Base-by-base conservation (phyloP, 129 eudicot species). In the carrot (Daucus carota) region DNA sequence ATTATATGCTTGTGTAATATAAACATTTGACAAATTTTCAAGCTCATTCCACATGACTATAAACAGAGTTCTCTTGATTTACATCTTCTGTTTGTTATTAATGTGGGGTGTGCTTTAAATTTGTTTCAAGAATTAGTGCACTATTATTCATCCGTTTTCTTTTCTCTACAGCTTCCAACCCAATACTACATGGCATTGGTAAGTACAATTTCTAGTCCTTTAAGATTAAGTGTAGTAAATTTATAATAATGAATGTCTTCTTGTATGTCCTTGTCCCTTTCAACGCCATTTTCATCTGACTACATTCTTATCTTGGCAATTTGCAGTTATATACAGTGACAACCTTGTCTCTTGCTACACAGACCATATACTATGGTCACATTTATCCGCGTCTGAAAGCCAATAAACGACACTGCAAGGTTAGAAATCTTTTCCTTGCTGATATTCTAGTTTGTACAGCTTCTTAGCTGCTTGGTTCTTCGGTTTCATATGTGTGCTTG, bases 131-230 rank as follows among this genome's bases (percentile, higher is more conserved):
- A 42, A 38, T 52, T 59, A 42, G 6, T 76, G 70, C 73, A 17
- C 57, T 24, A 41, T 80, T 38, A 80, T 74, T 68, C 42, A 82
- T 76, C 4, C 59, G 81, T 80, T 70, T 15, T 28, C 83, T 72
- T 82, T 33, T 52, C n/a, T 45, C 48, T 79, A 84, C 97, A 91
- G 97, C 92, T 91, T 80, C 93, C 97, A 46, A 91, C 97, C 40
- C 97, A 91, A 47, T 83, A 78, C 48, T 91, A 91, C 73, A 83
- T 41, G 77, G 97, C 97, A 80, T 26, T 91, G 87, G 97, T 92
- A 87, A 83, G 89, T 78, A 48, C 24, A 26, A 40, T 62, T 16
- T 52, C 48, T 42, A 70, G n/a, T 45, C 57, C 70, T 45, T 28
- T 33, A 63, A 66, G n/a, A 45, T 36, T 20, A 29, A 36, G 45